A percentile compares a stretch with the other conserved stretches of the same genome.
Conservation (phyloP, 176 grass and related monocot genomes). For the Oryza glaberrima region DNA sequence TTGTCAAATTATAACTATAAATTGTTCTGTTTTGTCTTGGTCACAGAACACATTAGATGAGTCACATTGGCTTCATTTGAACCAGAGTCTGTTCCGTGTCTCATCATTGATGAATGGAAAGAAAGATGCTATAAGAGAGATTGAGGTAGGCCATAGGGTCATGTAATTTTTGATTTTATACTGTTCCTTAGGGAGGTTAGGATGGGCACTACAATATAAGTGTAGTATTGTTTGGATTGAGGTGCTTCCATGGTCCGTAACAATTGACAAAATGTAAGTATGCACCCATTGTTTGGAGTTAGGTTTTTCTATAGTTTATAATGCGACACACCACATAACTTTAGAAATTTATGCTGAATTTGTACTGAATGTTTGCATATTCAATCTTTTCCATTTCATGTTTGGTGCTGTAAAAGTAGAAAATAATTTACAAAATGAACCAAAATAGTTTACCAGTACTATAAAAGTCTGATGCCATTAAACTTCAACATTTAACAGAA, state of each 20-base stretch:
- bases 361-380: neutral
- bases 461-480: neutral
- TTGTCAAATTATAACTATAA: slow-evolving; percentile 6
- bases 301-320: slow-evolving; percentile 18
- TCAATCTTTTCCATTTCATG: neutral
- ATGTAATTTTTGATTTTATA: slow-evolving; percentile 18
- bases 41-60: slow-evolving; percentile 76
- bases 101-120: slow-evolving; percentile 96
- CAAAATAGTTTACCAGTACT: neutral
- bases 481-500: neutral
- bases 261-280: neutral
- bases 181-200: slow-evolving; percentile 20
- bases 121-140: slow-evolving; percentile 85
- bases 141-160: slow-evolving; percentile 61
- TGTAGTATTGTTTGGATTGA: neutral
- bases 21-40: slow-evolving; percentile 31
- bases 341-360: neutral
- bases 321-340: neutral
- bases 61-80: slow-evolving; percentile 79
- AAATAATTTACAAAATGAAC: neutral
- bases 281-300: neutral
- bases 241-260: slow-evolving; percentile 20
- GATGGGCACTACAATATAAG: slow-evolving; percentile 23
- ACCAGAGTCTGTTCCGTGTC: slow-evolving; percentile 78
- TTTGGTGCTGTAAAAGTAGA: neutral